Conservation (phyloP, 139 green algal species). For the Coccomyxa sp. region DNA sequence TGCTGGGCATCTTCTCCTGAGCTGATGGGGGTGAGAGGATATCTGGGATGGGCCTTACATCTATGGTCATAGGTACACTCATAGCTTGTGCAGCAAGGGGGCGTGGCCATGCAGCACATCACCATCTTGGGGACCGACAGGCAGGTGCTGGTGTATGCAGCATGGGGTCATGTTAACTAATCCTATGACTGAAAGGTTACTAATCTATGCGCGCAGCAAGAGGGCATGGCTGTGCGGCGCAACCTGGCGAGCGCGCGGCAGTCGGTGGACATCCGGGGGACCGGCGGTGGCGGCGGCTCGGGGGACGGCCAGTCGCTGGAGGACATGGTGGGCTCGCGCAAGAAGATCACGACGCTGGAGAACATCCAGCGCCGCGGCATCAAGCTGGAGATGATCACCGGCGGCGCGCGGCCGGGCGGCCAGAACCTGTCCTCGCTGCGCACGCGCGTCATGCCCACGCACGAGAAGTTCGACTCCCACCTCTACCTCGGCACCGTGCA, state of each 20-base stretch:
- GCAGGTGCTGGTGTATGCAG: too few species aligned
- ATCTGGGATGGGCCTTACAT: too few species aligned
- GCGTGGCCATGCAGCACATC: too few species aligned
- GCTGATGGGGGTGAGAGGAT: too few species aligned
- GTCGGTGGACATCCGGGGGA: not conserved
- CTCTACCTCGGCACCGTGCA: slow-evolving; percentile 51
- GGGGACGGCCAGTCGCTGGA: not conserved
- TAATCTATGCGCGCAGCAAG: not conserved
- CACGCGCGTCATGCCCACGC: slow-evolving; percentile 37
- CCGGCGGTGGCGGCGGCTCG: not conserved
- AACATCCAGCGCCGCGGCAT: slow-evolving; percentile 2
- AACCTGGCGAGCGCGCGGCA: not conserved
- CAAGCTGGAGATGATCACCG: not conserved
- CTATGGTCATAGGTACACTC: too few species aligned
- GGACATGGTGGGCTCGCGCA: not conserved
- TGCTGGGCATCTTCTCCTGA: too few species aligned
- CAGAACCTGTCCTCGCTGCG: not conserved
- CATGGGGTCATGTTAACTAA: too few species aligned
- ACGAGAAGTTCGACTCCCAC: slow-evolving; percentile 48
- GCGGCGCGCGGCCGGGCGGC: too few species aligned
- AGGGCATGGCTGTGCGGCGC: not conserved
- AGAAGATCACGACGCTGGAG: not conserved
- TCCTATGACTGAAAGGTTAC: too few species aligned
- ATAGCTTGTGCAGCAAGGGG: too few species aligned
- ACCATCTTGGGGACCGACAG: too few species aligned